Percentiles rank a stretch among this genome's conserved stretches.
Evolutionary conservation across 2,329 filamentous ascomycete genomes (phyloP).

Genomic region (Pseudogymnoascus sp.): DNA sequence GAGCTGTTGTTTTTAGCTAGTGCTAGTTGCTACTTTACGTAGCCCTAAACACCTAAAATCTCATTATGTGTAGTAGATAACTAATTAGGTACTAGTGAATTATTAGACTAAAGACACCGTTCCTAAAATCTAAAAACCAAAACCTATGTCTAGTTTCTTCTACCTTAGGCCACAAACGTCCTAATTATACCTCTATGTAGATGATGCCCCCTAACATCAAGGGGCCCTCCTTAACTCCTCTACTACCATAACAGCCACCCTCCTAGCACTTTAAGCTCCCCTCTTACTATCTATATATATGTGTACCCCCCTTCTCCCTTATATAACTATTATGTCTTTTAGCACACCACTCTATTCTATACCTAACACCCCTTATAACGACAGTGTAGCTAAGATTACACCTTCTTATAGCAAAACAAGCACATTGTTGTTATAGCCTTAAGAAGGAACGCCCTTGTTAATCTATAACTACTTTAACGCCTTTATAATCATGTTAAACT

Average conservation of each 20-base stretch:
- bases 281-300: conserved; percentile 1
- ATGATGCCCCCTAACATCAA: neutral
- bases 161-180: neutral
- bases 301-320: neutral
- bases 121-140: neutral
- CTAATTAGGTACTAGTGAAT: neutral
- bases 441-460: neutral
- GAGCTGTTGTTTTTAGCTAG: neutral
- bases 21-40: neutral
- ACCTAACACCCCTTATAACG: neutral
- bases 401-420: neutral
- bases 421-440: neutral
- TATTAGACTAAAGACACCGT: neutral
- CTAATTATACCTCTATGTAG: neutral
- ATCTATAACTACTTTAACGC: conserved; percentile 5
- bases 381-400: neutral
- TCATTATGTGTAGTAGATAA: neutral
- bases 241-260: conserved; percentile 1
- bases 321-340: neutral
- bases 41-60: neutral
- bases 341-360: neutral
- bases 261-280: conserved; percentile 5
- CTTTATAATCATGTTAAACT: conserved; percentile 12
- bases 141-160: neutral
- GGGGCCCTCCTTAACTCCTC: neutral